phyloP scores from a whole-genome alignment of 139 green algal genomes.

The Tetradesmus lagerheimii region DNA sequence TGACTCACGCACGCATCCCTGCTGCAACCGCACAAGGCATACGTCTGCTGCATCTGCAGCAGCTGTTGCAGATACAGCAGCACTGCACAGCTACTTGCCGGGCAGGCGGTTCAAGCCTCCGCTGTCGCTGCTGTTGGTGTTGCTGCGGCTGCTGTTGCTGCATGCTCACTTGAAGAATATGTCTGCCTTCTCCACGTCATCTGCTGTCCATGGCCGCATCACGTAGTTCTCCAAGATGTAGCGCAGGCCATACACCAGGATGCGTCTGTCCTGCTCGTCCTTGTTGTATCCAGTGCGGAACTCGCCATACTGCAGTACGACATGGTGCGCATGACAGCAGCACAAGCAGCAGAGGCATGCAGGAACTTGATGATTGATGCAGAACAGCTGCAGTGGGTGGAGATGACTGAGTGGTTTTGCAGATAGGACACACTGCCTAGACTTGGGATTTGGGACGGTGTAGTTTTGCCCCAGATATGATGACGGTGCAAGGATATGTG shows the following conservation, averaged over 20 bases:
- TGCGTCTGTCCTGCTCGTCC: conserved; percentile 82
- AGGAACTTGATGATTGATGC: not conserved
- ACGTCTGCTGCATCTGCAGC: too few relatives aligned
- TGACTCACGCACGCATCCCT: too few relatives aligned
- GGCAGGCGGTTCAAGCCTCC: too few relatives aligned
- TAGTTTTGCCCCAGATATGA: too few relatives aligned
- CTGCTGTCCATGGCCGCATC: conserved; percentile 80
- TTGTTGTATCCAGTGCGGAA: conserved; percentile 85
- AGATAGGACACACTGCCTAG: too few relatives aligned
- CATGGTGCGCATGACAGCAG: not conserved
- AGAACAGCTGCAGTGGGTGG: not conserved
- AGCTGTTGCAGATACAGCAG: too few relatives aligned
- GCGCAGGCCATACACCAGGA: conserved; percentile 85
- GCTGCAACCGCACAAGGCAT: too few relatives aligned
- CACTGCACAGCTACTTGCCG: too few relatives aligned
- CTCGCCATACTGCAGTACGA: conserved; percentile 83
- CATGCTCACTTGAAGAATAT: conserved; percentile 78
- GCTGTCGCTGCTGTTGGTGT: not conserved
- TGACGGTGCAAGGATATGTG: too few relatives aligned
- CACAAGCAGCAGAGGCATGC: not conserved
- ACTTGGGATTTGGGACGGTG: too few relatives aligned
- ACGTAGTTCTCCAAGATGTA: conserved; percentile 91
- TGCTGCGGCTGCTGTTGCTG: not conserved
- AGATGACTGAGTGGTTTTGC: too few relatives aligned
- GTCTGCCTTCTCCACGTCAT: conserved; percentile 84